Evolutionary conservation across 352 stramenopile species (phyloP), one percentile per base, ranked within the genome.

Genomic region (Globisporangium emineosum): DNA sequence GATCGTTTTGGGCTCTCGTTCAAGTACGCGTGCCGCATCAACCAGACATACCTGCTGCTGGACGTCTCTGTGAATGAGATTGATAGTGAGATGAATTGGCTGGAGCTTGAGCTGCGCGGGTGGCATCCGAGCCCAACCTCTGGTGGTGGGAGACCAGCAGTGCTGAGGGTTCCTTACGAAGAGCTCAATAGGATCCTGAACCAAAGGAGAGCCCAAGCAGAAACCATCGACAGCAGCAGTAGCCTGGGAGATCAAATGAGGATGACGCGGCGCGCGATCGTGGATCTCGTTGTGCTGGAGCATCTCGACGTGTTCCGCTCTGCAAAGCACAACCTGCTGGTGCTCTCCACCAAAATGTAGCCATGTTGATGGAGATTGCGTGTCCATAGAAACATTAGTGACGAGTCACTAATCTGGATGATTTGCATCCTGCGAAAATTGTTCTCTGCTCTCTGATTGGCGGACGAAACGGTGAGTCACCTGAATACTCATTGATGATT

Each of bases 241-340:
- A 15, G 12, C 10, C 13, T 13, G 2, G 29, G 57, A 10, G 21
- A 50, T 7, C 23, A 17, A 4, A 2, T 55, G 25, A 25, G 12
- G 43, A 2, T 67, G 33, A 59, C 55, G 15, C 67, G 72, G 2
- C 57, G 62, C 0, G n/a, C 66, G 47, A 58, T 77, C 17, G 42
- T 76, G 0, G 53, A 71, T 10, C 35, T 56, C 29, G 21, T 82
- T 1, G 50, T 79, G 15, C 32, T 8, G 13, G 40, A 68, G 30
- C 70, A 79, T 40, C 54, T 82, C 30, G 69, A 79, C 25, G 64
- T 77, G 19, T 81, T 81, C 45, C 63, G 74, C 0, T 81, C 74
- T 0, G 60, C 43, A 2, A 56, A 64, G 43, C 71, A 76, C 45
- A 54, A 62, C 13, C 35, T 81, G 50, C 52, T 82, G n/a, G 69